A percentile compares a stretch with the other conserved stretches of the same genome.
phyloP scores from a whole-genome alignment of 2,329 filamentous ascomycete species.

The Aureobasidium sp. region DNA sequence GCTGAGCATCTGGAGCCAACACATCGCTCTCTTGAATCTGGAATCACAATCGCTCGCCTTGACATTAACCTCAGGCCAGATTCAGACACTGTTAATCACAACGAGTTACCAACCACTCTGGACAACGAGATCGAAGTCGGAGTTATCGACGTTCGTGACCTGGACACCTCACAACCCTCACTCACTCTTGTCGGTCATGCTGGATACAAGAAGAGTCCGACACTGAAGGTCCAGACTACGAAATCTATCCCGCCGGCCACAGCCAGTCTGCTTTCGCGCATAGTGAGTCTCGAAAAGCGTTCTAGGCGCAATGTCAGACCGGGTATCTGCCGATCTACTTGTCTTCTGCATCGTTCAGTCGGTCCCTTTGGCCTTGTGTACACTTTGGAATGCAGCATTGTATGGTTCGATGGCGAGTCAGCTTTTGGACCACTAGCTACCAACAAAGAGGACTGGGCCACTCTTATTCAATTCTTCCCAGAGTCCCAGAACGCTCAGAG shows the following conservation, averaged over 20 bases:
- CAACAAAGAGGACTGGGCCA: conserved; percentile 20
- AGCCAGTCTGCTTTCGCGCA: neutral
- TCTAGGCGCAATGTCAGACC: conserved; percentile 10
- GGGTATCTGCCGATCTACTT: conserved; percentile 7
- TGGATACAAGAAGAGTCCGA: conserved; percentile 8
- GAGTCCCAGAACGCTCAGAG: conserved; percentile 20
- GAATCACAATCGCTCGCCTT: conserved; percentile 14
- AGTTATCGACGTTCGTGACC: neutral
- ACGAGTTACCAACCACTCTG: neutral
- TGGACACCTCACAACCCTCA: neutral
- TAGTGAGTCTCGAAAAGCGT: conserved; percentile 14
- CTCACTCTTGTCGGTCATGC: conserved; percentile 3
- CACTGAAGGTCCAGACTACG: neutral
- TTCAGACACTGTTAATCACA: neutral
- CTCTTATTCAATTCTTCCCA: conserved; percentile 27
- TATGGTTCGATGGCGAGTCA: conserved; percentile 35
- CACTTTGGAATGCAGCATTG: conserved; percentile 25
- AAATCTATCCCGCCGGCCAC: neutral
- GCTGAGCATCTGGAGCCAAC: neutral
- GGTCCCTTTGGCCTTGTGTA: conserved; percentile 3
- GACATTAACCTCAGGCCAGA: neutral
- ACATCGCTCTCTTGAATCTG: neutral
- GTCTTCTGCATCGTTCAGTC: conserved; percentile 9
- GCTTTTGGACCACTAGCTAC: conserved; percentile 33
- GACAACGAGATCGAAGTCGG: conserved; percentile 14